These are phyloP conservation scores for Fusarium tanahbumbuense DNA, from an alignment of 2,329 filamentous ascomycete genomes.

Conservation along the genomic window DNA sequence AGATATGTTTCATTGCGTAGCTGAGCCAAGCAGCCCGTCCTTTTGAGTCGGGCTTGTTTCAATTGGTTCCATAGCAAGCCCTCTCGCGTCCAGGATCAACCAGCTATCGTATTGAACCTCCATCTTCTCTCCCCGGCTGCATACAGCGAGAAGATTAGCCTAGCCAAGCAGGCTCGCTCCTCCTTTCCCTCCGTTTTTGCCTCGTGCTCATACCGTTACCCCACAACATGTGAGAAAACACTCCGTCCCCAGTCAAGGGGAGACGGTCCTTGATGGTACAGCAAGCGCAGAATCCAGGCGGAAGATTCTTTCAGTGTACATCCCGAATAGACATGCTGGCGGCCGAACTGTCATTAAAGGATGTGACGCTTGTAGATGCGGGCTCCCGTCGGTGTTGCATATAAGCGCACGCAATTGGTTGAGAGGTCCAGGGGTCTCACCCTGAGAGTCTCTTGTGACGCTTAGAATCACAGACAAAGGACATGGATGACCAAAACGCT, in stretches of 20 bases:
- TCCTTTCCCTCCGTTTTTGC: neutral
- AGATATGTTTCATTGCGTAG: slow-evolving; percentile 21
- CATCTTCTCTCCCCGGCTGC: neutral
- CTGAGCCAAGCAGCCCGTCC: slow-evolving; percentile 16
- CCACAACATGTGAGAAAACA: slow-evolving; percentile 16
- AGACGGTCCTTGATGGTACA: slow-evolving; percentile 16
- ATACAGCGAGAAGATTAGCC: slow-evolving; percentile 12
- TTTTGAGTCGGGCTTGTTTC: slow-evolving; percentile 37
- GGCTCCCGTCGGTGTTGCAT: slow-evolving; percentile 25
- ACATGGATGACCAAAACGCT: slow-evolving; percentile 28
- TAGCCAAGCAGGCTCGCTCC: slow-evolving; percentile 24
- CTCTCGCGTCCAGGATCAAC: slow-evolving; percentile 21
- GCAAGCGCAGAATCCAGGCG: slow-evolving; percentile 29
- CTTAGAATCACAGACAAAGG: slow-evolving; percentile 19
- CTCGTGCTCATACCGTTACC: slow-evolving; percentile 5
- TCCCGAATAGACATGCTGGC: slow-evolving; percentile 38
- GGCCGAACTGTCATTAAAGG: slow-evolving; percentile 44
- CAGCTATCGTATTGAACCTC: slow-evolving; percentile 16
- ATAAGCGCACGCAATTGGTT: slow-evolving; percentile 36
- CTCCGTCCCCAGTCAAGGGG: slow-evolving; percentile 6
- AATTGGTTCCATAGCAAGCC: slow-evolving; percentile 33
- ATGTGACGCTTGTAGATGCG: slow-evolving; percentile 31
- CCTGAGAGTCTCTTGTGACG: slow-evolving; percentile 23
- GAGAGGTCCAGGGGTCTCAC: slow-evolving; percentile 15
- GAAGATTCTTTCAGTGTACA: slow-evolving; percentile 40